Evolutionary conservation across 345 rosid species (phyloP).

Genomic region (Populus alba): DNA sequence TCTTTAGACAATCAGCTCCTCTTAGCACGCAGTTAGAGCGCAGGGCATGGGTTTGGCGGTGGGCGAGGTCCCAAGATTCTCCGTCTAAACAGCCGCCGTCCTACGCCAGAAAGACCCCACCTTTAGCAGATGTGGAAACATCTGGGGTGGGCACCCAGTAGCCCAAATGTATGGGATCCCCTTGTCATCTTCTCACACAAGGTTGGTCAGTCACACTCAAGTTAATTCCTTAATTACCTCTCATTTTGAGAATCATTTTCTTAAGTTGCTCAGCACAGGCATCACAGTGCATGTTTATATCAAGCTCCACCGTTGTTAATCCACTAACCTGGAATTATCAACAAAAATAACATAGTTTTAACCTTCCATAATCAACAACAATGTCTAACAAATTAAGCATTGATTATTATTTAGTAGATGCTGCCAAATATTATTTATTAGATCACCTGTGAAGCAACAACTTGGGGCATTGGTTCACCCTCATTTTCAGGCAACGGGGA

Average conservation of each 20-base stretch:
- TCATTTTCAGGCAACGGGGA: constrained; percentile 75
- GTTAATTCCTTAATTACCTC: constrained; percentile 41
- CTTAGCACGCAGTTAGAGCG: neutral
- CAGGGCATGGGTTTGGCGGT: neutral
- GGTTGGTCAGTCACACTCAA: constrained; percentile 11
- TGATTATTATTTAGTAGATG: neutral
- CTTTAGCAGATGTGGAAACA: neutral
- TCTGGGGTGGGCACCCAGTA: neutral
- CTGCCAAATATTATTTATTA: neutral
- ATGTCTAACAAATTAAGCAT: neutral
- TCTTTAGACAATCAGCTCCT: neutral
- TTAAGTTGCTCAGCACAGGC: constrained; percentile 92
- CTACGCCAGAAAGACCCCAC: neutral
- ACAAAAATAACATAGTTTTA: neutral
- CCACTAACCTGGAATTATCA: constrained; percentile 52
- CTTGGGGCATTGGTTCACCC: constrained; percentile 68
- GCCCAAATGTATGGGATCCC: neutral
- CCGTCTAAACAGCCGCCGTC: no score
- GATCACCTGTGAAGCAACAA: constrained; percentile 58
- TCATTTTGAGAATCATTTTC: constrained; percentile 86
- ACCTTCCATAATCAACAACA: neutral
- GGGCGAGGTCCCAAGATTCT: no score
- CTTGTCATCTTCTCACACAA: neutral
- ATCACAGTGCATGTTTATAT: constrained; percentile 87
- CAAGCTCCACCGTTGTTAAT: constrained; percentile 67